Evolutionary conservation across 192 early-diverging fungal species (phyloP).

Genomic region (Funneliformis mosseae): DNA sequence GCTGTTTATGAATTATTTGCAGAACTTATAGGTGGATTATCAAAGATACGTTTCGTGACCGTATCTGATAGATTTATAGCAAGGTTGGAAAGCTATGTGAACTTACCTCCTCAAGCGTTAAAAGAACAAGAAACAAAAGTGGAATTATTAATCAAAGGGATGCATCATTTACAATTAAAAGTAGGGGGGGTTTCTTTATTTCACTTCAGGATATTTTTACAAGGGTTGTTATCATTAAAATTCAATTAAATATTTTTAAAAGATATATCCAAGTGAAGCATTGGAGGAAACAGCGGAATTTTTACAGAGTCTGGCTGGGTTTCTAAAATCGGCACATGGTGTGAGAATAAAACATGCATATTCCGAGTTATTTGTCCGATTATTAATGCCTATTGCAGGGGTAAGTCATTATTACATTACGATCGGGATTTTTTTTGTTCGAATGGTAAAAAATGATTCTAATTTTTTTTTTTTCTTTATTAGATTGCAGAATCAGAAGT

Average conservation of each 20-base stretch:
- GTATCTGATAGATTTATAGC: conserved; percentile 94
- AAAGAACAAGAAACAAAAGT: conserved; percentile 76
- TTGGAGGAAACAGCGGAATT: conserved; percentile 97
- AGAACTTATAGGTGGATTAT: conserved; percentile 90
- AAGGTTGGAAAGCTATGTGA: conserved; percentile 77
- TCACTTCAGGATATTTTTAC: conserved; percentile 5
- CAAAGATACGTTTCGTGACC: conserved; percentile 85
- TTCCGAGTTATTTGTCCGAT: conserved; percentile 85
- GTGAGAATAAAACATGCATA: conserved; percentile 88
- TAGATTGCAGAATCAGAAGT: conserved; percentile 90
- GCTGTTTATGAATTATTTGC: conserved; percentile 92
- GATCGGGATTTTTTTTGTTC: too few relatives aligned
- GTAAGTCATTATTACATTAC: too few relatives aligned
- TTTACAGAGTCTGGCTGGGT: conserved; percentile 84
- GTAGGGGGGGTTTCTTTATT: conserved; percentile 40
- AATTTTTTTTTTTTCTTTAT: conserved; percentile 14
- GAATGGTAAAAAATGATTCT: too few relatives aligned
- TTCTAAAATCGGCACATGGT: conserved; percentile 82
- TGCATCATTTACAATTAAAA: conserved; percentile 90
- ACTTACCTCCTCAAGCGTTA: conserved; percentile 52
- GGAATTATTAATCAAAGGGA: conserved; percentile 83
- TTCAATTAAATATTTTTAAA: background rate
- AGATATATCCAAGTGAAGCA: conserved; percentile 91
- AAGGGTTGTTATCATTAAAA: background rate
- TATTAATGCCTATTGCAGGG: conserved; percentile 87